Conservation (phyloP, 208 protist genomes). For the Porcisia hertigi region DNA sequence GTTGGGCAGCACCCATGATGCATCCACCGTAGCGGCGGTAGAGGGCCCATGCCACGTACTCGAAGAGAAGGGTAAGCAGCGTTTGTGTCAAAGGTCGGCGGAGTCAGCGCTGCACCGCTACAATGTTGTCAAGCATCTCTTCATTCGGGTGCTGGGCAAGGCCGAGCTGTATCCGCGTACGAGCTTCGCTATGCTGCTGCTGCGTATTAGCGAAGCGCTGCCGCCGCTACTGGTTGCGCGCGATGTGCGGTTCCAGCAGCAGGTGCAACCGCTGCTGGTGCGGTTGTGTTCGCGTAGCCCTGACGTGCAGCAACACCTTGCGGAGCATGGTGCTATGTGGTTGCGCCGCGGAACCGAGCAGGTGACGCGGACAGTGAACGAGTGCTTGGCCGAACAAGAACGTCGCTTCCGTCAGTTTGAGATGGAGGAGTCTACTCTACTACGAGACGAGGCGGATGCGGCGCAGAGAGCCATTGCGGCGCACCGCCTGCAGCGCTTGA, state of each 20-base stretch:
- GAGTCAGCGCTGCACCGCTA: conserved; percentile 8
- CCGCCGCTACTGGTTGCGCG: conserved; percentile 16
- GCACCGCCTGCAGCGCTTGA: conserved; percentile 29
- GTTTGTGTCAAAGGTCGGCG: background rate
- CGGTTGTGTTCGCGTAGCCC: conserved; percentile 32
- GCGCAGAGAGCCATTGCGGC: conserved; percentile 10
- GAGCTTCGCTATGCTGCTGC: conserved; percentile 28
- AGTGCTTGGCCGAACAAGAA: conserved; percentile 51
- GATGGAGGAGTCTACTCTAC: conserved; percentile 46
- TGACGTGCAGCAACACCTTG: conserved; percentile 26
- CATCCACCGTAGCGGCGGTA: background rate
- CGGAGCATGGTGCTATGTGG: conserved; percentile 49
- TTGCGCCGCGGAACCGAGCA: conserved; percentile 32
- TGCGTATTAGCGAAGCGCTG: conserved; percentile 55
- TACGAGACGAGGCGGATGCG: conserved; percentile 26
- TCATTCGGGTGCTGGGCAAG: conserved; percentile 53
- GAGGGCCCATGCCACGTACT: background rate
- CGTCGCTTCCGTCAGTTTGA: conserved; percentile 62
- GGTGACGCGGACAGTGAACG: conserved; percentile 38
- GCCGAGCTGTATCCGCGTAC: conserved; percentile 32
- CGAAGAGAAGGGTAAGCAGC: background rate
- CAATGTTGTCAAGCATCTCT: conserved; percentile 38
- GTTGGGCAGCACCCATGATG: background rate
- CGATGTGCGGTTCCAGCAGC: conserved; percentile 35
- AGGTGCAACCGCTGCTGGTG: conserved; percentile 39